Conservation (phyloP, 148 eudicot genomes). For the Heliosperma pusillum region DNA sequence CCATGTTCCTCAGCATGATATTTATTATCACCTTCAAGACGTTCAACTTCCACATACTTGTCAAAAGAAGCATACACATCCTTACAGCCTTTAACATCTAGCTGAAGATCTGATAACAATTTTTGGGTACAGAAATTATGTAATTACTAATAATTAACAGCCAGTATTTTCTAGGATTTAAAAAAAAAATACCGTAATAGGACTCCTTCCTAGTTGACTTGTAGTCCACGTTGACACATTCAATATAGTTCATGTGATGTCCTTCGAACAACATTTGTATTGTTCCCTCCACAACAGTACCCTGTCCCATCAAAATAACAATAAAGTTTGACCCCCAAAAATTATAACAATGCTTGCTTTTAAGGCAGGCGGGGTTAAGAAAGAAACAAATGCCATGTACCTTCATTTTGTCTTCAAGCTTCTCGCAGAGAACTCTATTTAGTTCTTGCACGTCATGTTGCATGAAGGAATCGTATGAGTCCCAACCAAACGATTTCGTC, state of each 20-base stretch:
- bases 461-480: constrained; percentile 97
- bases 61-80: constrained; percentile 98
- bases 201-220: constrained; percentile 95
- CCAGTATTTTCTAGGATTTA: not conserved
- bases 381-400: constrained; percentile 27
- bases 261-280: constrained; percentile 95
- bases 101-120: constrained; percentile 68
- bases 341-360: not conserved
- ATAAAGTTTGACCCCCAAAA: not conserved
- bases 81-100: constrained; percentile 94
- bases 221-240: constrained; percentile 91
- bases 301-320: constrained; percentile 48
- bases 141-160: not conserved
- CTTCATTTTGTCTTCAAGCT: constrained; percentile 99
- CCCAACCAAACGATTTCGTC: constrained; percentile 99
- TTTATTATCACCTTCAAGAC: constrained; percentile 92
- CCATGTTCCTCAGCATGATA: constrained; percentile 89
- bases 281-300: constrained; percentile 98
- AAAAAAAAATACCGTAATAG: constrained; percentile 61
- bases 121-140: not conserved
- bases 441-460: constrained; percentile 99
- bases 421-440: constrained; percentile 85
- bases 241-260: constrained; percentile 94
- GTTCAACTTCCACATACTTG: constrained; percentile 97
- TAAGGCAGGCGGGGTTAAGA: constrained; percentile 3